Percentiles rank a stretch among this genome's conserved stretches.
Evolutionary conservation across 73 alveolate genomes (phyloP).

Genomic region (Paramecium bursaria): DNA sequence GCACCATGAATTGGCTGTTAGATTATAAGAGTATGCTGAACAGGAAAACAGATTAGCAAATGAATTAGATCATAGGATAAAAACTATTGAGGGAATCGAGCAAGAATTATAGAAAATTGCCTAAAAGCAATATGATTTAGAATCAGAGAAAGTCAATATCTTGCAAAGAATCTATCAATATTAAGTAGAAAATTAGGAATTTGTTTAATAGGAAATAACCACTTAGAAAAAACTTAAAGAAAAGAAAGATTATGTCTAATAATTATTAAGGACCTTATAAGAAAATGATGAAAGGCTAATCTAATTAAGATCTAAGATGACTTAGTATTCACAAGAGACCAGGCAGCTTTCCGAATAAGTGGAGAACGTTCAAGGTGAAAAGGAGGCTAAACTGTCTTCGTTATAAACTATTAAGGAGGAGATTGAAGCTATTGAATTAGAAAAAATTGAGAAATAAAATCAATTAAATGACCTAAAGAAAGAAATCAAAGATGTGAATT

Average conservation of each 20-base stretch:
- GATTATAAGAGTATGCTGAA: slow-evolving; percentile 46
- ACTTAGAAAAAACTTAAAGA: slow-evolving; percentile 13
- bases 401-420: slow-evolving; percentile 7
- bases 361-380: slow-evolving; percentile 34
- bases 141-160: slow-evolving; percentile 7
- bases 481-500: background rate
- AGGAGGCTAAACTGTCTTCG: background rate
- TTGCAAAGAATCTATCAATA: slow-evolving; percentile 9
- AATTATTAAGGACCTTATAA: background rate
- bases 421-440: slow-evolving; percentile 23
- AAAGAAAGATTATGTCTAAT: slow-evolving; percentile 50
- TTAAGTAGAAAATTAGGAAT: slow-evolving; percentile 20
- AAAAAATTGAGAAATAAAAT: slow-evolving; percentile 29
- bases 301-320: slow-evolving; percentile 35
- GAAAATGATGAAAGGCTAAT: slow-evolving; percentile 48
- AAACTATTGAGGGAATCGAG: slow-evolving; percentile 9
- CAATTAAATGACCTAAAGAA: background rate
- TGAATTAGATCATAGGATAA: slow-evolving; percentile 34
- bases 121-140: slow-evolving; percentile 22
- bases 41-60: slow-evolving; percentile 38
- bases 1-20: slow-evolving; percentile 53
- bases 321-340: slow-evolving; percentile 15
- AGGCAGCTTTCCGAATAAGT: slow-evolving; percentile 28
- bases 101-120: slow-evolving; percentile 8
- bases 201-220: slow-evolving; percentile 13